Evolutionary conservation across 176 grass and related monocot genomes (phyloP), one percentile per base, ranked within the genome.

Genomic region (Zoysia pacifica): DNA sequence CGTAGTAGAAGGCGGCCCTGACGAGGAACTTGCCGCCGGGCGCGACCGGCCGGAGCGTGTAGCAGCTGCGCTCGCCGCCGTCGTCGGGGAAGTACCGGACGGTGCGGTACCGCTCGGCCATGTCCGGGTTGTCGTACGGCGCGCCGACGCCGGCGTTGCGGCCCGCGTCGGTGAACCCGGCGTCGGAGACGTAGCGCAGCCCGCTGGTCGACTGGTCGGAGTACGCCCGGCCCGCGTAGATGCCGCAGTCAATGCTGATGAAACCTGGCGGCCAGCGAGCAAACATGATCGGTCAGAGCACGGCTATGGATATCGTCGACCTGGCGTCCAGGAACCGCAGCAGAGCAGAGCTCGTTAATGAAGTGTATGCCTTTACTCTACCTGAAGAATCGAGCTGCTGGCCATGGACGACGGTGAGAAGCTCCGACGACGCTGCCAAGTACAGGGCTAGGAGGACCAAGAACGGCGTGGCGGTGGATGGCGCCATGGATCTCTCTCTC

Each of bases 161-260:
- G 7, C 75, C 86, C 1, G 69, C 55, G 55, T 83, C 81, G 11
- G 39, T 12, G 69, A 62, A 88, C 52, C 69, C 62, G 75, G 62
- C 69, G 75, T 88, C 75, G 7, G 86, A 70, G 86, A 80, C 69
- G 81, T 79, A 88, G 53, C 9, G 9, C 1, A 84, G 38, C 5
- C 70, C 79, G 5, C 44, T 4, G 20, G 54, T 16, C 5, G 46
- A 49, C 36, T 43, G 46, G 63, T 84, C 81, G 10, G 45, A 6
- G 69, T 88, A 88, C 61, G 5, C 38, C 0, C 10, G 1, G 61
- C n/a, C 15, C 2, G 43, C 61, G 45, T 62, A 13, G 48, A 79
- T 69, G 52, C 86, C 86, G 69, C 86, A 84, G 75, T 88, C 86
- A 68, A 88, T 79, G 86, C 86, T 88, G 68, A 83, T 69, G 74